Evolutionary conservation across 345 rosid species (phyloP).

Genomic region (Brassica rapa): DNA sequence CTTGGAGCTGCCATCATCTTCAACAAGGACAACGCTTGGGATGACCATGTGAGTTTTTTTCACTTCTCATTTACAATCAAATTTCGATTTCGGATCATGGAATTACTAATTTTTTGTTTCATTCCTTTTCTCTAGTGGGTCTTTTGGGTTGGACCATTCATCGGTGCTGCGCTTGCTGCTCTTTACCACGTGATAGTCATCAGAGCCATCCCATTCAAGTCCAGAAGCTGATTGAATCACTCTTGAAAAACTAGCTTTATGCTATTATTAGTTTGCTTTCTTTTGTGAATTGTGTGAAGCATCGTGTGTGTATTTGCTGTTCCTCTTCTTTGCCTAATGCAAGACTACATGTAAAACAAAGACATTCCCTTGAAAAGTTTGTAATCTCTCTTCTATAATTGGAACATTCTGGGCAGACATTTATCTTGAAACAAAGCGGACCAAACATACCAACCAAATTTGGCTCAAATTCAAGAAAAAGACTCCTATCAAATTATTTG

Average conservation of each 20-base stretch:
- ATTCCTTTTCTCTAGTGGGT: slow-evolving; percentile 43
- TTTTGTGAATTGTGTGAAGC: slow-evolving; percentile 32
- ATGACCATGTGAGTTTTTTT: slow-evolving; percentile 46
- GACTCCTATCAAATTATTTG: neutral
- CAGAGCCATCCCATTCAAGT: slow-evolving; percentile 57
- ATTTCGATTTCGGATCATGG: too few relatives aligned
- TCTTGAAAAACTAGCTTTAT: neutral
- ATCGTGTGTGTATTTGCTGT: slow-evolving; percentile 24
- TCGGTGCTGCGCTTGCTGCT: slow-evolving; percentile 59
- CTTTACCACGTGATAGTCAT: slow-evolving; percentile 55
- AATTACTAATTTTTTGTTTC: neutral
- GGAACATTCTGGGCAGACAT: slow-evolving; percentile 1
- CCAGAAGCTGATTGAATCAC: slow-evolving; percentile 32
- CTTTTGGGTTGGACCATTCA: slow-evolving; percentile 64
- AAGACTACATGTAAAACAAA: slow-evolving; percentile 35
- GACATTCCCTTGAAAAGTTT: neutral
- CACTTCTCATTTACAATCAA: too few relatives aligned
- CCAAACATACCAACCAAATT: slow-evolving; percentile 26
- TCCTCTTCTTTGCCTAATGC: slow-evolving; percentile 26
- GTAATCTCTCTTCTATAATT: slow-evolving; percentile 10
- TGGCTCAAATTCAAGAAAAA: neutral
- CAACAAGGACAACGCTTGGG: slow-evolving; percentile 54
- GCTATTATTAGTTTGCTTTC: slow-evolving; percentile 27
- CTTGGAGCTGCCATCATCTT: slow-evolving; percentile 53
- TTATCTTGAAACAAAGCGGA: neutral